Evolutionary conservation across 805 yeast species (phyloP).

Genomic region (Myxozyma neglecta): DNA sequence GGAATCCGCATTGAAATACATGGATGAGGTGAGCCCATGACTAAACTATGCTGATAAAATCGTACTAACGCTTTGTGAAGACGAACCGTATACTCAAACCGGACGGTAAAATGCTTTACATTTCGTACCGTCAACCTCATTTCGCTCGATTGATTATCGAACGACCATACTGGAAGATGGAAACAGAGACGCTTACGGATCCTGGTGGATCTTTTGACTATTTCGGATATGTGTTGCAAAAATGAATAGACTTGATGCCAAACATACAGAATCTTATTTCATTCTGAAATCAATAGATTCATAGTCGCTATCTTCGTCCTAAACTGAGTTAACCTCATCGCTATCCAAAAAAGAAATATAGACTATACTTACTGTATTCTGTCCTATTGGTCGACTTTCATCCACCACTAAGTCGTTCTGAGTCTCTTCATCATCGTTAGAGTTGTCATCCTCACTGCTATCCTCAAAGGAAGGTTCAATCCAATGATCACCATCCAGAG

Average conservation of each 20-base stretch:
- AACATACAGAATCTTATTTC: background rate
- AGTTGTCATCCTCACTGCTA: conserved; percentile 6
- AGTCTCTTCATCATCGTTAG: background rate
- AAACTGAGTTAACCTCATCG: background rate
- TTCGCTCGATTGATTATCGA: conserved; percentile 33
- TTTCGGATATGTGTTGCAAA: conserved; percentile 29
- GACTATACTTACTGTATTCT: background rate
- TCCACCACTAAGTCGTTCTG: background rate
- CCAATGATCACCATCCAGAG: conserved; percentile 39
- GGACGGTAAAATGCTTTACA: conserved; percentile 32
- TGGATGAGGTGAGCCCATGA: conserved; percentile 30
- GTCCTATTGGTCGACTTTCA: background rate
- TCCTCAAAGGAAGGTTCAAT: conserved; percentile 14
- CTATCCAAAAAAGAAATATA: background rate
- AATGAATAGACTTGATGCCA: background rate
- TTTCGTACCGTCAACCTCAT: conserved; percentile 37
- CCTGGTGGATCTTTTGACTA: conserved; percentile 32
- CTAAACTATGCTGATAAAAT: background rate
- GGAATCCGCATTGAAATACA: conserved; percentile 26
- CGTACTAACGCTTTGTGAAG: background rate
- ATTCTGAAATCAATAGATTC: conserved; percentile 26
- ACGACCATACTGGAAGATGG: conserved; percentile 30
- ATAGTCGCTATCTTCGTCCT: conserved; percentile 17
- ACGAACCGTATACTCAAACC: conserved; percentile 32
- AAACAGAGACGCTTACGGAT: conserved; percentile 21